Evolutionary conservation across 257 asterid species (phyloP).

Genomic region (Solanum chiquidenum): DNA sequence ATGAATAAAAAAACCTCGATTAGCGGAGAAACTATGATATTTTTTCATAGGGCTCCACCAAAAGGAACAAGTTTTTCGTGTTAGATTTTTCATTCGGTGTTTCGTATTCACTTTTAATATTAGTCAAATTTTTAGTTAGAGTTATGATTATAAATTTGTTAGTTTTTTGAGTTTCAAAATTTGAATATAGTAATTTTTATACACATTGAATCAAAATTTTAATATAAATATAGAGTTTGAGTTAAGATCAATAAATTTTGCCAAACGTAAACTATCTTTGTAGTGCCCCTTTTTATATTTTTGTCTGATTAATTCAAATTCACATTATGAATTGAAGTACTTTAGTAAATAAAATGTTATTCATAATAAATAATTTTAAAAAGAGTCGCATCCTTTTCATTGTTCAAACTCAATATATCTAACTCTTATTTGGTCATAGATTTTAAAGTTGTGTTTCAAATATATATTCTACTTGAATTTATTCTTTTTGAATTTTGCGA

Average conservation of each 20-base stretch:
- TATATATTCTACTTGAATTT: not conserved
- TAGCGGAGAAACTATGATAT: not conserved
- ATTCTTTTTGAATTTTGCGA: not conserved
- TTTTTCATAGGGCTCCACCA: not conserved
- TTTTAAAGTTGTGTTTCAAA: too few relatives aligned
- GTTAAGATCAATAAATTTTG: not conserved
- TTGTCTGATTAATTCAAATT: not conserved
- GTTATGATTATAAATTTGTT: not conserved
- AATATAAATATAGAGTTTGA: not conserved
- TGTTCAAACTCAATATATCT: not conserved
- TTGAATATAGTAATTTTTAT: not conserved
- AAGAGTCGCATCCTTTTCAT: not conserved
- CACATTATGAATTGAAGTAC: rapidly evolving
- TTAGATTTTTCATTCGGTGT: rapidly evolving
- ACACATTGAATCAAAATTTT: not conserved
- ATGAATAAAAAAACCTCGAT: not conserved
- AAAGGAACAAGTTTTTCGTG: not conserved
- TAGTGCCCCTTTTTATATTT: too few relatives aligned
- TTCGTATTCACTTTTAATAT: rapidly evolving
- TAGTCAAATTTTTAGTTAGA: not conserved
- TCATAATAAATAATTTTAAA: not conserved
- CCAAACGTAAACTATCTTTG: not conserved
- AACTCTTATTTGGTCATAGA: not conserved
- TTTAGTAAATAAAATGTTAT: not conserved
- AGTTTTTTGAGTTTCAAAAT: not conserved